Percentiles rank a stretch among this genome's conserved stretches.
phyloP scores from a whole-genome alignment of 1,284 basidiomycete species.

The Trichosporon faecale region DNA sequence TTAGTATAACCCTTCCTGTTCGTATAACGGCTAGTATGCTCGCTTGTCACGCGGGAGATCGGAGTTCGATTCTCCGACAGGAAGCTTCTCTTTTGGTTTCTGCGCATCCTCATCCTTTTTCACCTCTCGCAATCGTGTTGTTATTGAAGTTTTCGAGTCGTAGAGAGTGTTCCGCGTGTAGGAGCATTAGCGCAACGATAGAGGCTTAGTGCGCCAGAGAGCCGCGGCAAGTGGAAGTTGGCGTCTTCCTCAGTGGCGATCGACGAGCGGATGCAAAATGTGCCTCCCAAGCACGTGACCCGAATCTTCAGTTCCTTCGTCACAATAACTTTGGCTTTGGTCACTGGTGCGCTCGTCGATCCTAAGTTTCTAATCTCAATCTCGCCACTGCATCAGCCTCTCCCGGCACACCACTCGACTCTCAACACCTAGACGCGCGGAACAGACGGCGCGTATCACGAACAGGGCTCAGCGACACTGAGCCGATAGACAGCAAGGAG shows the following conservation, averaged over 20 bases:
- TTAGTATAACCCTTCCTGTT: background rate
- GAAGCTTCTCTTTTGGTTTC: background rate
- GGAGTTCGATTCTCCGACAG: slow-evolving; percentile 10
- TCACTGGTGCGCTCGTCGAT: background rate
- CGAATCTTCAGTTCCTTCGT: slow-evolving; percentile 1
- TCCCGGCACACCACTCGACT: background rate
- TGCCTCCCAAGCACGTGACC: background rate
- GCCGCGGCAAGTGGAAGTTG: background rate
- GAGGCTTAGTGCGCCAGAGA: background rate
- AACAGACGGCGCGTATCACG: background rate
- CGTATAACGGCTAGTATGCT: slow-evolving; percentile 12
- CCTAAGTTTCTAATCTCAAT: background rate
- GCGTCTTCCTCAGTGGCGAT: background rate
- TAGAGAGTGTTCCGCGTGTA: background rate
- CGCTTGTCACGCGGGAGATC: slow-evolving; percentile 12
- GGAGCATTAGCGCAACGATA: background rate
- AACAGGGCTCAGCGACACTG: background rate
- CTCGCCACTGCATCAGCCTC: background rate
- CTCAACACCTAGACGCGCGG: background rate
- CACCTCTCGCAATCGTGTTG: background rate
- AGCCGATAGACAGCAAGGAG: background rate
- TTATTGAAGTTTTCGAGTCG: background rate
- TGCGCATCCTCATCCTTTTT: background rate
- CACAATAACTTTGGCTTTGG: background rate
- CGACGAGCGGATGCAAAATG: background rate